A percentile compares a stretch with the other conserved stretches of the same genome.
Evolutionary conservation across 352 stramenopile species (phyloP).

Genomic region (Phytophthora megakarya): DNA sequence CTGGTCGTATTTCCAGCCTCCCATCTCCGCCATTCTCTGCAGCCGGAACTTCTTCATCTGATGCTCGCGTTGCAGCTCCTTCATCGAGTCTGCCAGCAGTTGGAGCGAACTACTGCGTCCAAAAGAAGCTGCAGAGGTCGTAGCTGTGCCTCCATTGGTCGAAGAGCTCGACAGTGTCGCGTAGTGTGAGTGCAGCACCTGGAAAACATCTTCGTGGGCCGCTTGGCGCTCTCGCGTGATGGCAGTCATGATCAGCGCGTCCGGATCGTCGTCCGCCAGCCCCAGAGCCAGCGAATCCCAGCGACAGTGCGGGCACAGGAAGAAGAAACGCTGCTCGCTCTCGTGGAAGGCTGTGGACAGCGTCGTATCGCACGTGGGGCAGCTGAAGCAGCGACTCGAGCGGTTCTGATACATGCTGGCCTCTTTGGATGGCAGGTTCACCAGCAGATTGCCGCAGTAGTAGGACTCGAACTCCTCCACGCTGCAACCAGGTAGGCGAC

Average conservation of each 20-base stretch:
- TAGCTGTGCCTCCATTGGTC: not conserved
- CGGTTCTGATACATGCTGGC: conserved; percentile 88
- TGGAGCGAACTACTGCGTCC: conserved; percentile 42
- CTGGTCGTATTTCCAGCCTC: conserved; percentile 75
- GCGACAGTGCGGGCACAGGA: conserved; percentile 82
- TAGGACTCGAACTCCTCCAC: conserved; percentile 90
- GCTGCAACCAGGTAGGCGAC: conserved; percentile 65
- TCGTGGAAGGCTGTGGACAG: conserved; percentile 80
- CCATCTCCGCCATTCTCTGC: conserved; percentile 74
- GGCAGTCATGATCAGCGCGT: conserved; percentile 81
- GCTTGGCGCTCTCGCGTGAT: conserved; percentile 78
- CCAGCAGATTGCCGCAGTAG: conserved; percentile 84
- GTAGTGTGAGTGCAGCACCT: conserved; percentile 69
- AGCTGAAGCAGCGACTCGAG: conserved; percentile 85
- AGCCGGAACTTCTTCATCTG: conserved; percentile 83
- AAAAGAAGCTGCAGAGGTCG: conserved; percentile 18
- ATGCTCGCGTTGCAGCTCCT: conserved; percentile 80
- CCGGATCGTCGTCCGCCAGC: conserved; percentile 78
- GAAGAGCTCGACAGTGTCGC: conserved; percentile 27
- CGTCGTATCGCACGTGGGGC: conserved; percentile 60
- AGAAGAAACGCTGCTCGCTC: conserved; percentile 64
- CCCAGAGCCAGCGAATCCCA: conserved; percentile 81
- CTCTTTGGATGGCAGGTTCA: conserved; percentile 89
- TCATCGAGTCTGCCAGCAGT: conserved; percentile 70
- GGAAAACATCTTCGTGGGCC: conserved; percentile 75